A percentile compares a stretch with the other conserved stretches of the same genome.
These are phyloP conservation scores for Mycena rosella DNA, from an alignment of 768 basidiomycete species.

Conservation along the genomic window DNA sequence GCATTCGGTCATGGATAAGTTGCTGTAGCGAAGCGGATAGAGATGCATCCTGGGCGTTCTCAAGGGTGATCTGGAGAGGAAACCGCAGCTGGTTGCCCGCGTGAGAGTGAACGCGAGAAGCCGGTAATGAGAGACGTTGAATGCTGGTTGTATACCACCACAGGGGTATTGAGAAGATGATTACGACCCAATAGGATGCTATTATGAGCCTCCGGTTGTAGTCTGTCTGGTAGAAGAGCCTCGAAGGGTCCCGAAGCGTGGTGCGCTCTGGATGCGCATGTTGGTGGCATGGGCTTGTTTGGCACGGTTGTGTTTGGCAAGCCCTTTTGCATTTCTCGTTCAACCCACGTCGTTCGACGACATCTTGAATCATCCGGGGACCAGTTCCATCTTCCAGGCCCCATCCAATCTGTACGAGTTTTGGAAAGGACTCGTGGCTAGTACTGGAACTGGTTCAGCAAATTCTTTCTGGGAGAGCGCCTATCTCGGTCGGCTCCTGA, in stretches of 20 bases:
- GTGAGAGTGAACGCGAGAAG: slow-evolving; percentile 66
- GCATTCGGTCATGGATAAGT: slow-evolving; percentile 42
- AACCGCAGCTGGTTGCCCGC: slow-evolving; percentile 59
- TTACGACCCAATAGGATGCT: slow-evolving; percentile 80
- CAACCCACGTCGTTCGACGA: slow-evolving; percentile 11
- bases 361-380: not conserved
- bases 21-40: slow-evolving; percentile 36
- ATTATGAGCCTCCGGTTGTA: slow-evolving; percentile 71
- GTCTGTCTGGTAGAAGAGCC: slow-evolving; percentile 64
- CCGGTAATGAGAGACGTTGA: slow-evolving; percentile 81
- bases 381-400: not conserved
- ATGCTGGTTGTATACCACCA: slow-evolving; percentile 98
- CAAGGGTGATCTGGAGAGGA: slow-evolving; percentile 60
- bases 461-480: slow-evolving; percentile 4
- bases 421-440: not conserved
- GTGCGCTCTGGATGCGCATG: slow-evolving; percentile 39
- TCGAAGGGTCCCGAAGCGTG: slow-evolving; percentile 60
- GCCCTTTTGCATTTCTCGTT: slow-evolving; percentile 8
- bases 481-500: slow-evolving; percentile 31
- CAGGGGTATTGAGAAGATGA: slow-evolving; percentile 84
- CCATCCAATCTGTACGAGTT: not conserved
- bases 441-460: slow-evolving; percentile 5
- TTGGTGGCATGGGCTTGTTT: slow-evolving; percentile 30
- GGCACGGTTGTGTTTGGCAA: slow-evolving; percentile 8
- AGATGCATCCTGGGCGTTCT: slow-evolving; percentile 36